Conservation (phyloP, 2,329 filamentous ascomycete genomes). For the Moelleriella libera region DNA sequence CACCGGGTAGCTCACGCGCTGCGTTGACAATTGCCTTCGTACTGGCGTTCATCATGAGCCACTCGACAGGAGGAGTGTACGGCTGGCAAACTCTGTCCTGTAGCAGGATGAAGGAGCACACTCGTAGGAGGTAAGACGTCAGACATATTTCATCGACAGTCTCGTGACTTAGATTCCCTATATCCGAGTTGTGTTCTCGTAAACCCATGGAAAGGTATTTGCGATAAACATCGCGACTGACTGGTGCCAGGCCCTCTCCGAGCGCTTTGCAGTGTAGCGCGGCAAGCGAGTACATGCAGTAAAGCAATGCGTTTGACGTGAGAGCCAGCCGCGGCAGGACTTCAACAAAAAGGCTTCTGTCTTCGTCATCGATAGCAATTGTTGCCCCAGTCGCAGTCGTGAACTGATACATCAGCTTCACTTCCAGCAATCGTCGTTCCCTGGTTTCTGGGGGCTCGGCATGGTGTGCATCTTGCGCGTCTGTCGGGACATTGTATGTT, state of each 20-base stretch:
- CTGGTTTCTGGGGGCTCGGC: conserved; percentile 6
- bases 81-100: conserved; percentile 5
- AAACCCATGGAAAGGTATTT: conserved; percentile 7
- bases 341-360: conserved; percentile 3
- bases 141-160: conserved; percentile 6
- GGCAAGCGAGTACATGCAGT: conserved; percentile 7
- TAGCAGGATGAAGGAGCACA: conserved; percentile 7
- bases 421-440: conserved; percentile 7
- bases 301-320: conserved; percentile 7
- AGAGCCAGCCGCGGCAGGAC: conserved; percentile 5
- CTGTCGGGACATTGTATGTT: conserved; percentile 1
- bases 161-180: conserved; percentile 2
- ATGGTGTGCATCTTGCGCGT: neutral
- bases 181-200: conserved; percentile 6
- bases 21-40: conserved; percentile 4
- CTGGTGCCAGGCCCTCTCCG: conserved; percentile 3
- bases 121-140: conserved; percentile 6
- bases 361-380: conserved; percentile 7
- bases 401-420: conserved; percentile 8
- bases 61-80: conserved; percentile 7
- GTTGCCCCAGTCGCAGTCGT: conserved; percentile 5
- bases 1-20: conserved; percentile 2
- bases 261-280: conserved; percentile 6
- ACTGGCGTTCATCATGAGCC: conserved; percentile 8
- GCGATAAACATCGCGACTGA: conserved; percentile 5